Base-by-base conservation (phyloP, 306 rosid genomes). In the Senna siamea region DNA sequence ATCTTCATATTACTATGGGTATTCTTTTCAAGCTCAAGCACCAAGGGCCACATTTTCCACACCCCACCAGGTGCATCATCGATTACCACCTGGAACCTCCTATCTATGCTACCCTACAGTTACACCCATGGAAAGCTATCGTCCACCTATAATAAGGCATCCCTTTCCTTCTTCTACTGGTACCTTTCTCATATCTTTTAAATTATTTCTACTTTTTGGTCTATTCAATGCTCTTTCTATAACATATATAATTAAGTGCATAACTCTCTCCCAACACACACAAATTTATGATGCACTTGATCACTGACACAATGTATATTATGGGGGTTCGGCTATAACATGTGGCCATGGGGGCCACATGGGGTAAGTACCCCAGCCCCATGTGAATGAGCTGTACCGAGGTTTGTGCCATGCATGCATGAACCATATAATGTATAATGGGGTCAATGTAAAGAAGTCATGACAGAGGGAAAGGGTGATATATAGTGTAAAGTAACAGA, bases 371-470 rank as follows among this genome's bases (percentile, higher is more conserved):
- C 13, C 59, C 75, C 81, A 76, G 54, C 84, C 76, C 87, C 98
- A 92, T 90, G 98, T 92, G 98, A 80, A 79, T 88, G 96, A 89
- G 96, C 90, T 88, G 96, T 89, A 84, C 75, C 34, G 81, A 85
- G n/a, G n/a, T n/a, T 72, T 76, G 69, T 71, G 72, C n/a, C n/a
- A n/a, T n/a, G n/a, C n/a, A n/a, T n/a, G 64, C 20, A 73, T 70
- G 82, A 81, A 83, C 73, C 80, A 65, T 81, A 67, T 47, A 69
- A 83, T 79, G 82, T 37, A 71, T 35, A 61, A 47, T 77, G n/a
- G 79, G 86, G 85, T 87, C 88, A 89, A 85, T n/a, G n/a, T n/a
- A n/a, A n/a, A n/a, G n/a, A n/a, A n/a, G n/a, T n/a, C n/a, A n/a
- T 60, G 91, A 76, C 89, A 80, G 88, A 70, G 74, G 35, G 17